These are phyloP conservation scores for Mycena vulgaris DNA, from an alignment of 768 basidiomycete genomes.

Conservation along the genomic window DNA sequence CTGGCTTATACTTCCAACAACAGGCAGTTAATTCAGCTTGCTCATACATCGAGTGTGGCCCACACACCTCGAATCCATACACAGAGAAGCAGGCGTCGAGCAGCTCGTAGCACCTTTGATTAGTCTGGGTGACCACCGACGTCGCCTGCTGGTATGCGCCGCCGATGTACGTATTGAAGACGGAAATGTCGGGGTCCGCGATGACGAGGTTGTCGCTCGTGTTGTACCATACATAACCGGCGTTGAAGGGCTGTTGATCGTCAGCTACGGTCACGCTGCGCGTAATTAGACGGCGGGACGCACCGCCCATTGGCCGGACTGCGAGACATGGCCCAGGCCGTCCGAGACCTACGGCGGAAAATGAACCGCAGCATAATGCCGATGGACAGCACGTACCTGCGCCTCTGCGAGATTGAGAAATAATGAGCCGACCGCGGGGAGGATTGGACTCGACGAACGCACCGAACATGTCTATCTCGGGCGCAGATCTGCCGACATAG, in stretches of 20 bases:
- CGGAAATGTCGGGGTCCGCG: slow-evolving; percentile 62
- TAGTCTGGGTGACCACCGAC: slow-evolving; percentile 60
- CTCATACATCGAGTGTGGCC: background rate
- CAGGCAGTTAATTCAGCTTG: background rate
- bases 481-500: slow-evolving; percentile 87
- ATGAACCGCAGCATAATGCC: background rate
- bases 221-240: slow-evolving; percentile 78
- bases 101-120: slow-evolving; percentile 70
- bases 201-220: slow-evolving; percentile 71
- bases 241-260: slow-evolving; percentile 77
- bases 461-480: slow-evolving; percentile 91
- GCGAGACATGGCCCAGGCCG: slow-evolving; percentile 75
- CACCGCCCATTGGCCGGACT: slow-evolving; percentile 88
- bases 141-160: slow-evolving; percentile 88
- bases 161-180: slow-evolving; percentile 78
- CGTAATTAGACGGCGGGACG: slow-evolving; percentile 48
- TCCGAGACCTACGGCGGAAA: background rate
- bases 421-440: background rate
- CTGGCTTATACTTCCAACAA: slow-evolving; percentile 60
- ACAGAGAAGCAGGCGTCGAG: slow-evolving; percentile 65
- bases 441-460: background rate
- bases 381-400: background rate
- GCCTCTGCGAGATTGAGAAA: background rate
- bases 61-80: slow-evolving; percentile 71
- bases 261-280: background rate